Evolutionary conservation across 768 basidiomycete species (phyloP).

Genomic region (Cantharellus anzutake): DNA sequence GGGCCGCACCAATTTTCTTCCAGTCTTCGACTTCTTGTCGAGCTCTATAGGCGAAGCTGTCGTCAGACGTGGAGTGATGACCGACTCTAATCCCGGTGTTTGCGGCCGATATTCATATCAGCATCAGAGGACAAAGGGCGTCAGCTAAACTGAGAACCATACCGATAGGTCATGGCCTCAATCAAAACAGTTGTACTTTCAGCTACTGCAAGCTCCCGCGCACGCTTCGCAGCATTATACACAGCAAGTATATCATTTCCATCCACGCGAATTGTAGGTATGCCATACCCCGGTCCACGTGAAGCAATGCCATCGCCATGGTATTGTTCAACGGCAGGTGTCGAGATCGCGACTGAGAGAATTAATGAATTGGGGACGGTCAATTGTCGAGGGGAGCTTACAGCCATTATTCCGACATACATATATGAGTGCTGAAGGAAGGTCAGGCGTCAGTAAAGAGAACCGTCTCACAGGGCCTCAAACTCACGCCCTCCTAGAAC

Average conservation of each 20-base stretch:
- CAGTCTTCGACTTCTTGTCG: constrained; percentile 82
- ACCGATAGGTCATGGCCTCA: constrained; percentile 86
- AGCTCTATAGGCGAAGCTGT: constrained; percentile 84
- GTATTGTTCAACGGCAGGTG: constrained; percentile 75
- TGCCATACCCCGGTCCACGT: constrained; percentile 80
- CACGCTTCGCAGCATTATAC: constrained; percentile 50
- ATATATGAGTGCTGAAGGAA: constrained; percentile 11
- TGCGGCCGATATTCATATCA: neutral
- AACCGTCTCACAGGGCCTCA: constrained; percentile 15
- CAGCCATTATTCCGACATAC: constrained; percentile 41
- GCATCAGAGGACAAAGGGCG: neutral
- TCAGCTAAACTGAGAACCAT: constrained; percentile 9
- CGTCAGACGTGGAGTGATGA: constrained; percentile 92
- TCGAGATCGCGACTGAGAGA: constrained; percentile 58
- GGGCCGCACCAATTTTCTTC: constrained; percentile 40
- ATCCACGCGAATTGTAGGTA: constrained; percentile 82
- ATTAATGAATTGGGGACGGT: neutral
- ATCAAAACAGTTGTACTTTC: constrained; percentile 66
- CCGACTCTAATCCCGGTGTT: constrained; percentile 35
- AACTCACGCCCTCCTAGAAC: constrained; percentile 19
- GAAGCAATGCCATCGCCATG: constrained; percentile 85
- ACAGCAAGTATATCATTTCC: constrained; percentile 88
- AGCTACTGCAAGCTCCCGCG: constrained; percentile 48
- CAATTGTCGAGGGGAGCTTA: neutral
- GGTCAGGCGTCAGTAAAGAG: constrained; percentile 35